phyloP scores from a whole-genome alignment of 805 yeast species.

The Geotrichum ghanense region DNA sequence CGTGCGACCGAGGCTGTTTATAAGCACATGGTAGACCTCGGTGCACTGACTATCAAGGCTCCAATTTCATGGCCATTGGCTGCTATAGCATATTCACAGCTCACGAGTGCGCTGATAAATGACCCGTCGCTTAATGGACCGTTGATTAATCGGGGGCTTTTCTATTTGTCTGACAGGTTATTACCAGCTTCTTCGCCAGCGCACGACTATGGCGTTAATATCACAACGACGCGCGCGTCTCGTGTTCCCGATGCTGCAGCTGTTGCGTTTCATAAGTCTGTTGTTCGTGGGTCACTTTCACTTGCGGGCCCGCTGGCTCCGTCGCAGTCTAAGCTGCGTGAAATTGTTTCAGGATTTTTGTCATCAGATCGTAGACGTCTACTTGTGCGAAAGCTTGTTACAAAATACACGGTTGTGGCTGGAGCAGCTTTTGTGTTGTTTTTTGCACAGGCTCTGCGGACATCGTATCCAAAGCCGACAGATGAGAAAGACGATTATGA shows the following conservation, averaged over 20 bases:
- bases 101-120: slow-evolving; percentile 25
- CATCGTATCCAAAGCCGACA: not conserved
- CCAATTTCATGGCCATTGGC: slow-evolving; percentile 30
- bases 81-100: slow-evolving; percentile 31
- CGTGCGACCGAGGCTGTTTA: slow-evolving; percentile 26
- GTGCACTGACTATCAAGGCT: slow-evolving; percentile 22
- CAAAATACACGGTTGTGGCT: slow-evolving; percentile 16
- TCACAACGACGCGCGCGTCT: slow-evolving; percentile 21
- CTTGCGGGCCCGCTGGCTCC: slow-evolving; percentile 18
- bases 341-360: slow-evolving; percentile 23
- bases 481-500: not conserved
- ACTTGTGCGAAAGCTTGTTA: slow-evolving; percentile 16
- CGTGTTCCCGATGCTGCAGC: slow-evolving; percentile 8
- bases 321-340: slow-evolving; percentile 23
- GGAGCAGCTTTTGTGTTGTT: slow-evolving; percentile 22
- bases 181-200: slow-evolving; percentile 23
- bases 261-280: slow-evolving; percentile 5
- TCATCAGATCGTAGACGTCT: slow-evolving; percentile 15
- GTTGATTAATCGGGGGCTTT: not conserved
- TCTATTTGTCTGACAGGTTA: slow-evolving; percentile 21
- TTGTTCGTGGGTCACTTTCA: slow-evolving; percentile 10
- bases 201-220: slow-evolving; percentile 23
- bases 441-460: slow-evolving; percentile 3
- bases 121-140: slow-evolving; percentile 20
- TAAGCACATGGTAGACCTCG: slow-evolving; percentile 24